Evolutionary conservation across 108 stramenopile species (phyloP), one percentile per base, ranked within the genome.

Genomic region (Cyclotella cryptica): DNA sequence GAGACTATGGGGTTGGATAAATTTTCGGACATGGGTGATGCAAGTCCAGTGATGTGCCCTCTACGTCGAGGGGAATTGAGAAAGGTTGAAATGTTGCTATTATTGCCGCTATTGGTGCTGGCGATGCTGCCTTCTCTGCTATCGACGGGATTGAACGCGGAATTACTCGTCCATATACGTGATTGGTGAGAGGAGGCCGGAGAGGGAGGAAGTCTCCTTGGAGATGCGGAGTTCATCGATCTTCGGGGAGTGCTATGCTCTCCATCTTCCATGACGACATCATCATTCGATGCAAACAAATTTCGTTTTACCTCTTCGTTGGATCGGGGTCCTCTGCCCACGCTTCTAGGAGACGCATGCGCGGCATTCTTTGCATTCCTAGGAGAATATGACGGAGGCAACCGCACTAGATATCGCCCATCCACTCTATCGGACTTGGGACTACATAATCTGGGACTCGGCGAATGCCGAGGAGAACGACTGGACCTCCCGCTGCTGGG

Each of bases 391-490:
- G 26, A 19, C 0, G 72, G 59, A 27, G 53, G 52, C 47, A 76
- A 62, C 15, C 75, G 53, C 5, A 54, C 35, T 10, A 49, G 58
- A 76, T 76, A 76, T 7, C 75, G 35, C 9, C 19, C 13, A 28
- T 76, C 75, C 26, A 76, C 47, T 19, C 66, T n/a, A 35, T 53
- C 61, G 9, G 35, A 62, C 35, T 62, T 62, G 11, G 61, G 61
- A 40, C 41, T 62, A 17, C 61, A 39, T 12, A 39, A 11, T 40
- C 61, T 35, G 11, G 61, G 40, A 62, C 61, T 19, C 40, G 40
- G 55, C 44, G 55, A 45, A 26, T 14, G 44, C 10, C 22, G 41
- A 41, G 40, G 55, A 60, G 55, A 45, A 26, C 27, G 44, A 29
- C 22, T 57, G 55, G 29, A 18, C 3, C 41, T 27, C 35, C 61